phyloP scores from a whole-genome alignment of 768 basidiomycete genomes.

The Termitomyces sp. region DNA sequence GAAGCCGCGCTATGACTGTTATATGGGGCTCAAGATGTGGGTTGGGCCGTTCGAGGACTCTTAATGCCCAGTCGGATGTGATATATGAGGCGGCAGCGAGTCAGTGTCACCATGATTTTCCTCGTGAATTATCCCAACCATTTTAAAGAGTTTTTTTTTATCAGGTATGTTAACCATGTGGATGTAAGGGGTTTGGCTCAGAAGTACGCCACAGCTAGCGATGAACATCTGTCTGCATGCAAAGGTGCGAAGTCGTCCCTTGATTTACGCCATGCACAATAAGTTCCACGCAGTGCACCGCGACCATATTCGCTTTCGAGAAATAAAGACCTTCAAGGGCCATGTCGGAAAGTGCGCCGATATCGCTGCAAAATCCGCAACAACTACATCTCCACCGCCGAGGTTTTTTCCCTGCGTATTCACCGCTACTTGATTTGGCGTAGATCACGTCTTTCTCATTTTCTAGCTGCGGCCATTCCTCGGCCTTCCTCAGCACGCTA shows the following conservation, averaged over 20 bases:
- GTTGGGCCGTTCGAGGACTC: neutral
- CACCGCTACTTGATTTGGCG: neutral
- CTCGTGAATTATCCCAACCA: too few species aligned
- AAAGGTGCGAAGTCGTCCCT: neutral
- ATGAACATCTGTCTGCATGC: neutral
- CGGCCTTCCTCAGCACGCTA: too few species aligned
- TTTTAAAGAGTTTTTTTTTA: neutral
- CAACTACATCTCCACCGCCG: neutral
- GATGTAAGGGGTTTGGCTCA: neutral
- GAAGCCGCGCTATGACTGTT: neutral
- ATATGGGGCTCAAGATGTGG: neutral
- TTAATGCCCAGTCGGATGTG: neutral
- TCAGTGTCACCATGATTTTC: neutral
- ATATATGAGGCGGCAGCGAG: neutral
- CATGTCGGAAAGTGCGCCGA: neutral
- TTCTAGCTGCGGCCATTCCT: too few species aligned
- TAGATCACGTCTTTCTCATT: neutral
- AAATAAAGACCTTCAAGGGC: neutral
- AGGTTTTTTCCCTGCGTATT: neutral
- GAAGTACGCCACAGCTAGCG: neutral
- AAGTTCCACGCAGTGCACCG: neutral
- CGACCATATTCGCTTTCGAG: neutral
- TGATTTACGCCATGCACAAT: neutral
- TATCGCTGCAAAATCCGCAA: neutral
- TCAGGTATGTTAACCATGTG: neutral